A percentile compares a stretch with the other conserved stretches of the same genome.
Evolutionary conservation across 1,139 yeast genomes (phyloP).

Genomic region (Debaryomyces subglobosus): DNA sequence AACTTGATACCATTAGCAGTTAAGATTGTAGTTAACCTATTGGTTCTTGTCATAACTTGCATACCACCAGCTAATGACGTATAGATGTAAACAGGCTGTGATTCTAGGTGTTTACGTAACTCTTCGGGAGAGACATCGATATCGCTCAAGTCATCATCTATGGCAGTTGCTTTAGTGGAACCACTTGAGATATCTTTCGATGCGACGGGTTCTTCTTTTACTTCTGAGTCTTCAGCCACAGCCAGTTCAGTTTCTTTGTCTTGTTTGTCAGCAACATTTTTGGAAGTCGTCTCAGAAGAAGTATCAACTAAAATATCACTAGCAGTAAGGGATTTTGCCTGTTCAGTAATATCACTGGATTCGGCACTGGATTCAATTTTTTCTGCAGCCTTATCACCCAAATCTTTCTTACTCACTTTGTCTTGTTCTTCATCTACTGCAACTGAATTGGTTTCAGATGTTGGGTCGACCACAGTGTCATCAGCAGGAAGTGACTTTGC

Average conservation of each 20-base stretch:
- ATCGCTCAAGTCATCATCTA: conserved; percentile 33
- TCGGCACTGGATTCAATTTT: not conserved
- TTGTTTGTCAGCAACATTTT: not conserved
- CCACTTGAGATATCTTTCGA: conserved; percentile 5
- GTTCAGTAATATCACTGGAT: not conserved
- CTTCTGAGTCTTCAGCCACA: conserved; percentile 1
- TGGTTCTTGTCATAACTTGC: conserved; percentile 81
- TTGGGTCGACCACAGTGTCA: not conserved
- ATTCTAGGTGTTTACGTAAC: conserved; percentile 46
- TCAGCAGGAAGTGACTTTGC: conserved; percentile 2
- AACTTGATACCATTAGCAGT: conserved; percentile 74
- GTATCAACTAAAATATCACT: not conserved
- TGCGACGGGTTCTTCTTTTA: conserved; percentile 14
- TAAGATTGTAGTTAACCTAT: conserved; percentile 73
- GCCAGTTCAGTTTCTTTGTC: not conserved
- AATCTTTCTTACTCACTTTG: not conserved
- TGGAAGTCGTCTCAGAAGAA: not conserved
- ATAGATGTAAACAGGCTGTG: conserved; percentile 70
- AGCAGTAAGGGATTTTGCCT: not conserved
- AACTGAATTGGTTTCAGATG: not conserved
- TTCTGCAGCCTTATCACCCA: not conserved
- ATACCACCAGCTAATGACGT: conserved; percentile 92
- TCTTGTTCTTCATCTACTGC: not conserved
- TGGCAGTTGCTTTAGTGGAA: conserved; percentile 8
- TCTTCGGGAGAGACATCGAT: conserved; percentile 49